These are phyloP conservation scores for Rhodotorula sp. DNA, from an alignment of 1,284 basidiomycete genomes.

Conservation along the genomic window DNA sequence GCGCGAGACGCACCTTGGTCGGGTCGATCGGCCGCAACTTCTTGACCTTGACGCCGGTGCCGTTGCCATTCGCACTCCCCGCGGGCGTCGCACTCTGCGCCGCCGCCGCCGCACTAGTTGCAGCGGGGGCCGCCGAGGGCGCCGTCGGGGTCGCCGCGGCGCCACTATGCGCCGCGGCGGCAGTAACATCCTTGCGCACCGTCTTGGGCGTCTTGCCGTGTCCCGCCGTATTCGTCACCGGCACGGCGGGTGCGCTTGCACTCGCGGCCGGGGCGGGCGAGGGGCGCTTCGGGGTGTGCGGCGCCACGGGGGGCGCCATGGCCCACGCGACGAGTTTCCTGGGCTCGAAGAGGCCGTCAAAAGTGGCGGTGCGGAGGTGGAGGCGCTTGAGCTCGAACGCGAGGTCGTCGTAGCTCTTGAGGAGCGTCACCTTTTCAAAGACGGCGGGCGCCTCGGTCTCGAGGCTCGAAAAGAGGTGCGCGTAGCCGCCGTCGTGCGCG, in stretches of 20 bases:
- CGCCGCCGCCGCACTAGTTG: neutral
- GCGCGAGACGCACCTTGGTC: slow-evolving; percentile 25
- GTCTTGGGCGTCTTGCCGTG: slow-evolving; percentile 10
- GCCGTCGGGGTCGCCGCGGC: no score
- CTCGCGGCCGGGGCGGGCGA: neutral
- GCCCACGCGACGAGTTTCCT: slow-evolving; percentile 24
- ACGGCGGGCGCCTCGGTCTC: slow-evolving; percentile 26
- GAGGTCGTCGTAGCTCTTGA: slow-evolving; percentile 29
- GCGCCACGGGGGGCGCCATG: neutral
- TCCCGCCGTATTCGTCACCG: neutral
- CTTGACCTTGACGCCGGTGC: slow-evolving; percentile 2
- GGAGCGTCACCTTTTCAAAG: slow-evolving; percentile 25
- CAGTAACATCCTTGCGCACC: neutral
- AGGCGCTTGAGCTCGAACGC: slow-evolving; percentile 41
- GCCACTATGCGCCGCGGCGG: no score
- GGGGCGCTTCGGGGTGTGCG: neutral
- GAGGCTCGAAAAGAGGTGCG: slow-evolving; percentile 26
- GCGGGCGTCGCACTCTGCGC: neutral
- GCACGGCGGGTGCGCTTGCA: neutral
- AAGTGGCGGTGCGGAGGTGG: slow-evolving; percentile 18
- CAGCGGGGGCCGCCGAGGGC: no score
- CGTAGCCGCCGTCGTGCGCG: slow-evolving; percentile 37
- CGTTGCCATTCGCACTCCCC: neutral
- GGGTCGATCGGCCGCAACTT: slow-evolving; percentile 25
- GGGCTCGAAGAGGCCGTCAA: slow-evolving; percentile 34